phyloP scores from a whole-genome alignment of 441 rosid genomes.

The Adansonia madagascariensis region DNA sequence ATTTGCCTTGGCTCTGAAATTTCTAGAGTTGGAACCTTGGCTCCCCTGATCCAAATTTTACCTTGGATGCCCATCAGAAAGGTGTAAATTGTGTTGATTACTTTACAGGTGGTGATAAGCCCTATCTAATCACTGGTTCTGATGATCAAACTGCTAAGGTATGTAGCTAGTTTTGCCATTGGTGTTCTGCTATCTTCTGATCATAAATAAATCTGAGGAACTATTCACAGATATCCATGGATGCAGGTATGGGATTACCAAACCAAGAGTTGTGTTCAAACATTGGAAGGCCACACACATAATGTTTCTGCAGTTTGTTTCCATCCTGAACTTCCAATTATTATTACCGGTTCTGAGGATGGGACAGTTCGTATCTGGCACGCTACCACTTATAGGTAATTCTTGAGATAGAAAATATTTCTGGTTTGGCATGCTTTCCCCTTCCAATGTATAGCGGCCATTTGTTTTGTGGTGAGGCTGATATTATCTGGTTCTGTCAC shows the following conservation, averaged over 20 bases:
- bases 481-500: background rate
- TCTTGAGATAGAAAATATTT: slow-evolving; percentile 21
- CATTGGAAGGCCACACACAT: slow-evolving; percentile 74
- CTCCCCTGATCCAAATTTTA: slow-evolving; percentile 90
- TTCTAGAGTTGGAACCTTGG: slow-evolving; percentile 94
- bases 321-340: slow-evolving; percentile 77
- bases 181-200: slow-evolving; percentile 24
- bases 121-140: slow-evolving; percentile 90
- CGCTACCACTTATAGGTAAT: slow-evolving; percentile 63
- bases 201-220: slow-evolving; percentile 24
- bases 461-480: no score
- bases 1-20: slow-evolving; percentile 20
- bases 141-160: slow-evolving; percentile 99
- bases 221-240: slow-evolving; percentile 29
- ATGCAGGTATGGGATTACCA: slow-evolving; percentile 72
- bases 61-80: slow-evolving; percentile 90
- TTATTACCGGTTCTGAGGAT: slow-evolving; percentile 84
- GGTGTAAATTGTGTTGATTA: slow-evolving; percentile 95
- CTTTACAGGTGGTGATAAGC: slow-evolving; percentile 90
- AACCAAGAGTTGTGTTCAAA: slow-evolving; percentile 66
- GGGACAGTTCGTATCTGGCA: slow-evolving; percentile 79
- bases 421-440: slow-evolving; percentile 11
- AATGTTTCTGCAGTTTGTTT: slow-evolving; percentile 71
- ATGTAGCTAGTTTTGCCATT: no score
- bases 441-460: background rate